phyloP scores from a whole-genome alignment of 2,329 filamentous ascomycete genomes.

The Ceratocystis albifundus region DNA sequence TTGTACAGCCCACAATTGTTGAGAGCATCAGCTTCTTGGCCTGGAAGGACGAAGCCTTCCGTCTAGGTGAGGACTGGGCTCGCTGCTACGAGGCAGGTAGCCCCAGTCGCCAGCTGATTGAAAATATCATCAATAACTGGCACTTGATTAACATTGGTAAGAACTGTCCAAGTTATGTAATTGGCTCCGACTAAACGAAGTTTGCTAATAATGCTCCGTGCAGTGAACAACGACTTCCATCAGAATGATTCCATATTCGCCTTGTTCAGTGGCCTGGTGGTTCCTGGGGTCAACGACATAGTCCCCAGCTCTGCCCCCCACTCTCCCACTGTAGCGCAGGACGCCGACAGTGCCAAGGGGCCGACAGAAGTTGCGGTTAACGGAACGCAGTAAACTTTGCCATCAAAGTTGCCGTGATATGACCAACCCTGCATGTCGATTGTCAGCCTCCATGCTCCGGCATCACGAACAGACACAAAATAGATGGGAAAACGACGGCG shows the following conservation, averaged over 20 bases:
- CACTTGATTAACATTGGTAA: constrained; percentile 88
- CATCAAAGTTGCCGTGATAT: not conserved
- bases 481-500: not conserved
- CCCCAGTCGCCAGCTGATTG: constrained; percentile 67
- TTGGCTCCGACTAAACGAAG: not conserved
- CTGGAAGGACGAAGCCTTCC: constrained; percentile 97
- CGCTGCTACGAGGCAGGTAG: constrained; percentile 71
- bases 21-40: constrained; percentile 95
- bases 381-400: constrained; percentile 17
- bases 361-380: constrained; percentile 19
- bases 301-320: constrained; percentile 17
- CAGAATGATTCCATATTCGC: constrained; percentile 69
- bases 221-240: constrained; percentile 97
- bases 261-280: constrained; percentile 66
- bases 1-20: constrained; percentile 99
- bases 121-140: constrained; percentile 79
- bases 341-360: constrained; percentile 14
- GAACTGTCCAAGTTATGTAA: constrained; percentile 27
- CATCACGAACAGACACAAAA: not conserved
- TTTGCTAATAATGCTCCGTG: not conserved
- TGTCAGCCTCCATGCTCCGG: not conserved
- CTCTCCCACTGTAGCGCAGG: constrained; percentile 17
- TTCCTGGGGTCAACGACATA: constrained; percentile 47
- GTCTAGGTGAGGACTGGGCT: constrained; percentile 85
- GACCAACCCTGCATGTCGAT: not conserved